These are phyloP conservation scores for Tuber borchii DNA, from an alignment of 495 filamentous ascomycete genomes.

Conservation along the genomic window DNA sequence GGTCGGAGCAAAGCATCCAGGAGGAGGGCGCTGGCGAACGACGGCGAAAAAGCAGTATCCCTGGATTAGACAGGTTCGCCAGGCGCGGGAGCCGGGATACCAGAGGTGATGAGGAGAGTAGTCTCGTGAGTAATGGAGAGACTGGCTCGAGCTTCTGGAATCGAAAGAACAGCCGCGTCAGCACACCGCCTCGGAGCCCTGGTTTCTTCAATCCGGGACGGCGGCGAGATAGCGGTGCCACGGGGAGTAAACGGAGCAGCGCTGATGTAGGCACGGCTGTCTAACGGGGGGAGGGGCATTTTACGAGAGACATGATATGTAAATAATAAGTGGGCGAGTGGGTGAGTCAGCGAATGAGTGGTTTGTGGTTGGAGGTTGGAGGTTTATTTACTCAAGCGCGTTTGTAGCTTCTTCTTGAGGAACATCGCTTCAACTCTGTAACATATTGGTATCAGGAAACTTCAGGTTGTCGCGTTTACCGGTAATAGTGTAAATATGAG, in stretches of 20 bases:
- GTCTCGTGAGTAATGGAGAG: conserved; percentile 15
- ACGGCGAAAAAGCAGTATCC: conserved; percentile 32
- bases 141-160: conserved; percentile 26
- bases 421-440: not conserved
- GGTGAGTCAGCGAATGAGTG: too few species aligned
- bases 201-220: conserved; percentile 10
- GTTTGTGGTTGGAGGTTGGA: not conserved
- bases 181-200: conserved; percentile 14
- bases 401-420: not conserved
- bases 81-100: conserved; percentile 30
- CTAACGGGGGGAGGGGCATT: not conserved
- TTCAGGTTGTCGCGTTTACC: not conserved
- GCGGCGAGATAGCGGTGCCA: not conserved
- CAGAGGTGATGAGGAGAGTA: conserved; percentile 29
- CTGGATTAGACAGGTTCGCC: conserved; percentile 28
- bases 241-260: not conserved
- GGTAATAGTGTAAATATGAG: not conserved
- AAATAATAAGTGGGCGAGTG: not conserved
- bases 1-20: conserved; percentile 30
- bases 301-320: not conserved
- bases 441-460: not conserved
- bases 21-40: conserved; percentile 30
- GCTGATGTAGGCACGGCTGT: not conserved
- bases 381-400: not conserved
- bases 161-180: conserved; percentile 18